Conservation (phyloP, 768 basidiomycete species). For the Tricholoma saponaceum region DNA sequence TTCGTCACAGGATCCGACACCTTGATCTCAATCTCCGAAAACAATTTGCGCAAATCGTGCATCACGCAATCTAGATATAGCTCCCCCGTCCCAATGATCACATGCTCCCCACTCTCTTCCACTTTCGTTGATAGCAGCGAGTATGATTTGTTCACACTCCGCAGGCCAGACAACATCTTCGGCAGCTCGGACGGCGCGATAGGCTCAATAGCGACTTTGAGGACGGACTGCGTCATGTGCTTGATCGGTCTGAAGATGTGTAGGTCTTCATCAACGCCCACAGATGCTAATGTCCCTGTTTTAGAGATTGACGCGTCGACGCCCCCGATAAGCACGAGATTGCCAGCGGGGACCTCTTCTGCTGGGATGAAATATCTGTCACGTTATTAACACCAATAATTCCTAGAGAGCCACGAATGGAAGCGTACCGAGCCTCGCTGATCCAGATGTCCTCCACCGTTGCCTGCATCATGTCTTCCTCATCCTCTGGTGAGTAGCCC, state of each 20-base stretch:
- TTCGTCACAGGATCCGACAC: slow-evolving; percentile 98
- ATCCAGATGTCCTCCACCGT: slow-evolving; percentile 88
- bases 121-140: slow-evolving; percentile 93
- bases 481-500: slow-evolving; percentile 97
- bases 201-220: slow-evolving; percentile 98
- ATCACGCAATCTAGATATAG: slow-evolving; percentile 95
- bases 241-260: slow-evolving; percentile 95
- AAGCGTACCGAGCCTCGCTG: slow-evolving; percentile 75
- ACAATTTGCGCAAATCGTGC: slow-evolving; percentile 89
- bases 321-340: slow-evolving; percentile 88
- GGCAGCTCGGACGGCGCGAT: slow-evolving; percentile 96
- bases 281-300: slow-evolving; percentile 81
- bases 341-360: slow-evolving; percentile 87
- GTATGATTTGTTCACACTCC: slow-evolving; percentile 97
- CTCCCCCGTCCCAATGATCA: slow-evolving; percentile 95
- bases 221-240: slow-evolving; percentile 94
- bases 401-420: neutral
- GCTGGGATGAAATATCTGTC: slow-evolving; percentile 85
- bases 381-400: slow-evolving; percentile 3
- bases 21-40: slow-evolving; percentile 99
- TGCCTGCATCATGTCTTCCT: slow-evolving; percentile 93
- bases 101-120: slow-evolving; percentile 97
- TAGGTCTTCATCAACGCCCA: slow-evolving; percentile 77
- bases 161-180: slow-evolving; percentile 96
- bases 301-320: slow-evolving; percentile 94